These are phyloP conservation scores for Jaenimonas drosophilae DNA, from an alignment of 208 protist species.

Conservation along the genomic window DNA sequence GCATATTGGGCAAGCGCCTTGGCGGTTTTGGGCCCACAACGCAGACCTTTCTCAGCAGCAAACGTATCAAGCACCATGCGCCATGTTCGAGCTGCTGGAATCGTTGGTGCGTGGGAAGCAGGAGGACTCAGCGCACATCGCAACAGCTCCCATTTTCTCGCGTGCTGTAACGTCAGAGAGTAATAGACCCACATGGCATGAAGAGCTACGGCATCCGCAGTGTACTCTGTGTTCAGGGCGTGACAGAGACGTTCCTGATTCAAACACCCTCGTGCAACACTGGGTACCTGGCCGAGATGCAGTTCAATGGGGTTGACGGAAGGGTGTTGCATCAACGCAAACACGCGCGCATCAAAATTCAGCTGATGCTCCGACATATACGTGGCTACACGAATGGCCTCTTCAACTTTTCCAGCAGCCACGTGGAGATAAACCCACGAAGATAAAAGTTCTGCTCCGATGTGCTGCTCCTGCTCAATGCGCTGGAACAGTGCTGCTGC, in stretches of 20 bases:
- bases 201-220: slow-evolving; percentile 29
- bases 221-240: too few relatives aligned
- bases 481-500: slow-evolving; percentile 45
- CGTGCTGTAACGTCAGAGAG: slow-evolving; percentile 62
- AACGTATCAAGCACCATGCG: slow-evolving; percentile 44
- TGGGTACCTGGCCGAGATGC: slow-evolving; percentile 14
- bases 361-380: slow-evolving; percentile 43
- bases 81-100: too few relatives aligned
- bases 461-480: slow-evolving; percentile 64
- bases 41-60: slow-evolving; percentile 49
- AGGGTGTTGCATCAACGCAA: slow-evolving; percentile 66
- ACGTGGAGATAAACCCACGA: slow-evolving; percentile 66
- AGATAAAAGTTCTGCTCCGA: slow-evolving; percentile 35
- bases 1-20: too few relatives aligned
- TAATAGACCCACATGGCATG: slow-evolving; percentile 83
- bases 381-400: slow-evolving; percentile 28
- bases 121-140: slow-evolving; percentile 12
- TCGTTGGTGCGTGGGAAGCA: slow-evolving; percentile 3
- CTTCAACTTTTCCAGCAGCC: slow-evolving; percentile 40
- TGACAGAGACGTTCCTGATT: too few relatives aligned
- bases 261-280: too few relatives aligned
- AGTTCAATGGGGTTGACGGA: slow-evolving; percentile 33
- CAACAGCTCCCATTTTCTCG: slow-evolving; percentile 73
- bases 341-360: slow-evolving; percentile 57
- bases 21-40: slow-evolving; percentile 56